These are phyloP conservation scores for Lactarius sanguifluus DNA, from an alignment of 768 basidiomycete genomes.

Conservation along the genomic window DNA sequence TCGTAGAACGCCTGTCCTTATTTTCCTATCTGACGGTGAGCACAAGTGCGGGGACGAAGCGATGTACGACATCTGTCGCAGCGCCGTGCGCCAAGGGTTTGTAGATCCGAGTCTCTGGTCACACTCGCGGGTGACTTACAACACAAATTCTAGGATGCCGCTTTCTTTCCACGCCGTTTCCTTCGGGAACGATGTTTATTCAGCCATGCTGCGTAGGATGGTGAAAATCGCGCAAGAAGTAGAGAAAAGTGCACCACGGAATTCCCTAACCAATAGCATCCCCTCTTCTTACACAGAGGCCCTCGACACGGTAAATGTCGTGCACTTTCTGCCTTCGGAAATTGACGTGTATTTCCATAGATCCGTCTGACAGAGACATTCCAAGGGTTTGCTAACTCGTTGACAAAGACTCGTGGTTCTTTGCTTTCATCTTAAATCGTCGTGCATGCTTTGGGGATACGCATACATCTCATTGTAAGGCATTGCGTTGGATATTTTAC, in stretches of 20 bases:
- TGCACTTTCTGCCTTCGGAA: neutral
- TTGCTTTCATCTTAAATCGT: constrained; percentile 36
- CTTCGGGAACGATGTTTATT: constrained; percentile 44
- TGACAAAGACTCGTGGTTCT: constrained; percentile 53
- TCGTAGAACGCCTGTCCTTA: neutral
- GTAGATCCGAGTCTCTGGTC: neutral
- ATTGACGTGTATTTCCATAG: constrained; percentile 33
- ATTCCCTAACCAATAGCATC: constrained; percentile 37
- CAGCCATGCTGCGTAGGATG: constrained; percentile 45
- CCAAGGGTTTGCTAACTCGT: constrained; percentile 54
- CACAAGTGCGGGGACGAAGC: constrained; percentile 40
- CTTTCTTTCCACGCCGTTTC: constrained; percentile 58
- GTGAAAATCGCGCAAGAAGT: constrained; percentile 48
- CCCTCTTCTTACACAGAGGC: constrained; percentile 51
- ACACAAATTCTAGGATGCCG: constrained; percentile 43
- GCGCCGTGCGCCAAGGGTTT: constrained; percentile 48
- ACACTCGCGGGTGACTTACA: neutral
- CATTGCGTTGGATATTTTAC: neutral
- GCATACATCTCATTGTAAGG: neutral
- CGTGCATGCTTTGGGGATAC: neutral
- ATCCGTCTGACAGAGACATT: constrained; percentile 56
- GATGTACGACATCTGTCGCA: constrained; percentile 43
- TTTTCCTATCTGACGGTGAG: constrained; percentile 50
- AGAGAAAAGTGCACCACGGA: constrained; percentile 44
- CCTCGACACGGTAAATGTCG: constrained; percentile 46